These are phyloP conservation scores for Cryptococcus maquisensis DNA, from an alignment of 1,284 basidiomycete species.

Conservation along the genomic window DNA sequence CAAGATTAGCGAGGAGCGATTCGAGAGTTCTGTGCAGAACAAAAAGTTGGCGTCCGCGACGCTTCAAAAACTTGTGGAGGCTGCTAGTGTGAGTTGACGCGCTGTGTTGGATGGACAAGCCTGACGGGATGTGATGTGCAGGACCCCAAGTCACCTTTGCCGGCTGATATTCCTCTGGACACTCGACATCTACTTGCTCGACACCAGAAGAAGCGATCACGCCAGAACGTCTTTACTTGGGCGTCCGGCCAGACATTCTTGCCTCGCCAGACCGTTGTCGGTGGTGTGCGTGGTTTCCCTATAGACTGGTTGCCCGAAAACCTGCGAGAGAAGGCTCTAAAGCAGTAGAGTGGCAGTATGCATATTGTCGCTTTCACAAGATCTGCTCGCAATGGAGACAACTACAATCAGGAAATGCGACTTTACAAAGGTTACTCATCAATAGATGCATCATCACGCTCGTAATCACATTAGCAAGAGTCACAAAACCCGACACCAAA, in stretches of 20 bases:
- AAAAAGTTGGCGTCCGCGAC: slow-evolving; percentile 79
- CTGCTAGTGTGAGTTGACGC: slow-evolving; percentile 69
- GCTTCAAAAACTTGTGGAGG: slow-evolving; percentile 63
- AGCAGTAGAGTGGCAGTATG: not conserved
- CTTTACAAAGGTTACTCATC: too few species aligned
- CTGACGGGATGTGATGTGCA: slow-evolving; percentile 26
- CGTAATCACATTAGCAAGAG: not conserved
- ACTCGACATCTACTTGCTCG: slow-evolving; percentile 68
- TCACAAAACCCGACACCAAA: not conserved
- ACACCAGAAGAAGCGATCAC: slow-evolving; percentile 59
- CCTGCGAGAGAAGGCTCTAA: slow-evolving; percentile 8
- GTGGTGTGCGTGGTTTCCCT: slow-evolving; percentile 68
- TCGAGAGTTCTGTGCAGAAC: slow-evolving; percentile 71
- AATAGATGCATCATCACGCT: not conserved
- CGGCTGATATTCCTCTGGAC: slow-evolving; percentile 68
- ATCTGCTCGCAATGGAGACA: not conserved
- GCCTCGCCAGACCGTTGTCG: slow-evolving; percentile 37
- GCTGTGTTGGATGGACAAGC: not conserved
- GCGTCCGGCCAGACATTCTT: slow-evolving; percentile 44
- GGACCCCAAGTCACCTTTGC: slow-evolving; percentile 54
- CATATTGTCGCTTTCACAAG: not conserved
- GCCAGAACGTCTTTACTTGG: slow-evolving; percentile 55
- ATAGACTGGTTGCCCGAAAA: slow-evolving; percentile 61
- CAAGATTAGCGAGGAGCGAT: slow-evolving; percentile 80
- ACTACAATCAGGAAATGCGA: not conserved